Base-by-base conservation (phyloP, 2,329 filamentous ascomycete species). In the Exophiala alcalophila region DNA sequence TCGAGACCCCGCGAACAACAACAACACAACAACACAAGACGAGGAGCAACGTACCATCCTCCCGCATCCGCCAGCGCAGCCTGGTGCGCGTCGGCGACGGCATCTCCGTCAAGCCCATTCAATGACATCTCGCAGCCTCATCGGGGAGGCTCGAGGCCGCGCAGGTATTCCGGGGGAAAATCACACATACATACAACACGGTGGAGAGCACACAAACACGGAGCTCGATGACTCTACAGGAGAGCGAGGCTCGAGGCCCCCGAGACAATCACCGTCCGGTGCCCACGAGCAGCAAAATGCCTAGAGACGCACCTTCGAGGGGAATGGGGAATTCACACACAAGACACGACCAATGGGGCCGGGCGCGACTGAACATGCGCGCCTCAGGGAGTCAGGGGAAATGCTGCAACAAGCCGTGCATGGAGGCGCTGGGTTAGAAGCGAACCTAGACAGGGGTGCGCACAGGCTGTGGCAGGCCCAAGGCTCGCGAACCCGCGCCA, bases 31-130 rank as follows among this genome's bases (percentile, higher is more conserved):
- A 26, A 16, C 28, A 18, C 21, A 11, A 16, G 5, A 20, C 9
- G 18, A 23, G n/a, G 23, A 21, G 19, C 44, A 27, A 73, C 85
- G 67, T 77, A 97, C 92, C 92, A 98, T 83, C 89, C 90, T 71
- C 89, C 90, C 45, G 87, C 80, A 68, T 97, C 92, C 47, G 78
- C 78, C 57, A 83, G 73, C 43, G 87, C 86, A 58, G 79, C 73
- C 62, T 90, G 84, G 68, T 94, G 83, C 59, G 90, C 89, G 70
- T 94, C 87, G 68, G 82, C 79, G 68, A 98, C 78, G 62, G 80
- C 78, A 50, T 37, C 43, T 35, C 31, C 48, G 42, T 55, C 53
- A 44, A 55, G 48, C 8, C 53, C 53, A 55, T 53, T 55, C 48
- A 55, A 47, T 33, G 53, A 55, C 53, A 55, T 55, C 33, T 27